Percentiles rank a stretch among this genome's conserved stretches.
Conservation (phyloP, 1,139 yeast genomes). For the Eremothecium sinecaudum region DNA sequence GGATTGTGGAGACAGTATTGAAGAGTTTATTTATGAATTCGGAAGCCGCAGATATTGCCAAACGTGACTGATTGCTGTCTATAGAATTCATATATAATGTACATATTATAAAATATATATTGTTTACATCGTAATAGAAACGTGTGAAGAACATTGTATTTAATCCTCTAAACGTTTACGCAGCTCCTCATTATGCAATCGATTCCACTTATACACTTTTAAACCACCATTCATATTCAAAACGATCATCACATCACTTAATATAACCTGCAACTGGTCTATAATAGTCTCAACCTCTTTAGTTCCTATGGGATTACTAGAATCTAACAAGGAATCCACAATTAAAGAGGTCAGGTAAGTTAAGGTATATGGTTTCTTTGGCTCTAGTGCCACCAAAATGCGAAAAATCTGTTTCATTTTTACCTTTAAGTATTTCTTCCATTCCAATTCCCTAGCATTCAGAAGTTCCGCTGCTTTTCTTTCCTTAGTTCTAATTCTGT, state of each 20-base stretch:
- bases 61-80: slow-evolving; percentile 8
- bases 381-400: slow-evolving; percentile 25
- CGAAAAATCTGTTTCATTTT: slow-evolving; percentile 35
- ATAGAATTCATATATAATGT: neutral
- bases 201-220: slow-evolving; percentile 24
- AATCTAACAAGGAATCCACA: slow-evolving; percentile 29
- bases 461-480: slow-evolving; percentile 22
- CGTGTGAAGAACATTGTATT: slow-evolving; percentile 2
- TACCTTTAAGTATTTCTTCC: slow-evolving; percentile 35
- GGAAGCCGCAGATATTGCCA: slow-evolving; percentile 85
- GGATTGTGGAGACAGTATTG: slow-evolving; percentile 70
- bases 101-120: too few species aligned
- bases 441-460: slow-evolving; percentile 30
- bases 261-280: slow-evolving; percentile 15
- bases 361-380: slow-evolving; percentile 30
- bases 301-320: slow-evolving; percentile 29
- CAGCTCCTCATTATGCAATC: slow-evolving; percentile 10
- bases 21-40: slow-evolving; percentile 84
- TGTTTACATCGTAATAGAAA: too few species aligned
- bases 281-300: slow-evolving; percentile 30
- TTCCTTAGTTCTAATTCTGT: slow-evolving; percentile 25
- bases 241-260: slow-evolving; percentile 16
- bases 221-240: slow-evolving; percentile 22
- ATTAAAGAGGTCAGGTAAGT: slow-evolving; percentile 26
- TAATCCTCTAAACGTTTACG: neutral